Percentiles rank a stretch among this genome's conserved stretches.
These are phyloP conservation scores for Arthrocladium fulminans DNA, from an alignment of 2,329 filamentous ascomycete genomes.

Conservation along the genomic window DNA sequence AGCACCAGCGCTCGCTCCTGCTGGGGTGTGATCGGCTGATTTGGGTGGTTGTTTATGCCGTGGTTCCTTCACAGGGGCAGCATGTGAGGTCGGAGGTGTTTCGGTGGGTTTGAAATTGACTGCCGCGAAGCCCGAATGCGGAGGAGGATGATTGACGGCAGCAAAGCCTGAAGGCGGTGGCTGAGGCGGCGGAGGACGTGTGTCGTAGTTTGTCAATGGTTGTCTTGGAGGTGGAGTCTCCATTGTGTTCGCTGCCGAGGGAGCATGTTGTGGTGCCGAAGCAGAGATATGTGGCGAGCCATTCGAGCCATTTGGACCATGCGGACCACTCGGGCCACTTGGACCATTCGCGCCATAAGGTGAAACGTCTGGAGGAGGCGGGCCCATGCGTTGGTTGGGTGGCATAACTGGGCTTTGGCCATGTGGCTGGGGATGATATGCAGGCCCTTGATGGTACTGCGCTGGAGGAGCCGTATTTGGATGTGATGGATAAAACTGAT, in stretches of 20 bases:
- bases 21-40: conserved; percentile 7
- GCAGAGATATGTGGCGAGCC: conserved; percentile 14
- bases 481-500: conserved; percentile 4
- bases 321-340: not conserved
- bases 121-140: conserved; percentile 18
- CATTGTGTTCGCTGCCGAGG: not conserved
- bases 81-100: conserved; percentile 11
- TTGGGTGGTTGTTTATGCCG: conserved; percentile 9
- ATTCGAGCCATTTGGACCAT: conserved; percentile 10
- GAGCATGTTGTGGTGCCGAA: conserved; percentile 11
- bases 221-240: conserved; percentile 14
- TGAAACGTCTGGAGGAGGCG: not conserved
- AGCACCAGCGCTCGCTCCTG: conserved; percentile 3
- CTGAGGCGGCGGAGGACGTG: conserved; percentile 17
- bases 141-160: conserved; percentile 18
- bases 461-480: not conserved
- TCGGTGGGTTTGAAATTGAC: conserved; percentile 17
- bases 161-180: conserved; percentile 19
- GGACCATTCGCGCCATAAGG: not conserved
- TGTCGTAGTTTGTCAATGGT: conserved; percentile 18
- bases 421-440: not conserved
- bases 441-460: not conserved
- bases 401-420: not conserved
- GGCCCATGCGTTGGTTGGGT: not conserved
- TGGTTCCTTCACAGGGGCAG: not conserved